Percentiles rank a stretch among this genome's conserved stretches.
Evolutionary conservation across 805 yeast species (phyloP).

Genomic region (Barnettozyma populi): DNA sequence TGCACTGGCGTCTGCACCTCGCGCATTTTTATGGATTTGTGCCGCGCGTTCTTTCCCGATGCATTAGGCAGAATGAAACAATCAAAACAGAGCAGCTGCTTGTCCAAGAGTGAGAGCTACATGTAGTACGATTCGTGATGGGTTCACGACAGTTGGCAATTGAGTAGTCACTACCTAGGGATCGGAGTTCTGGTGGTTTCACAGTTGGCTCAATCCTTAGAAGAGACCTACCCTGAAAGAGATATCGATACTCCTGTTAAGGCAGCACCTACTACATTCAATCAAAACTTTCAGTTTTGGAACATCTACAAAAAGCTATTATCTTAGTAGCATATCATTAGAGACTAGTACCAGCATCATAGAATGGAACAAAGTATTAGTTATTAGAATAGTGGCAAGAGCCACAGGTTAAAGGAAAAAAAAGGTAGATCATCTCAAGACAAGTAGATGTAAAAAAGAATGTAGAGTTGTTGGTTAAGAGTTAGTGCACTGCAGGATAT

Average conservation of each 20-base stretch:
- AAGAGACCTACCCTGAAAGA: no score
- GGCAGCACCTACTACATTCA: no score
- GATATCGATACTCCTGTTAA: no score
- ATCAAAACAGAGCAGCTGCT: background rate
- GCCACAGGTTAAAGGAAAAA: background rate
- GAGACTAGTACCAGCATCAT: background rate
- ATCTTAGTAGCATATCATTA: background rate
- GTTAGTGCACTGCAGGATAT: background rate
- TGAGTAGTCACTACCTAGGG: no score
- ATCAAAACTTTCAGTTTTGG: no score
- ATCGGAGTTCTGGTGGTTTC: no score
- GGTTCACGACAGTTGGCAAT: no score
- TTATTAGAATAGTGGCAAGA: background rate
- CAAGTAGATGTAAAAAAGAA: background rate
- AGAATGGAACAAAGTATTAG: background rate
- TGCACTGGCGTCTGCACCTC: background rate
- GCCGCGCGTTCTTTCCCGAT: background rate
- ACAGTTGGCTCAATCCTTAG: no score
- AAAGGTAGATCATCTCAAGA: background rate
- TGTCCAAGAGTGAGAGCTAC: background rate
- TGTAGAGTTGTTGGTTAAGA: background rate
- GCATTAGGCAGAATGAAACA: background rate
- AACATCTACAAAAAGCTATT: background rate
- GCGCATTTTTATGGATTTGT: background rate
- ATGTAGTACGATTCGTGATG: background rate